Percentiles rank a stretch among this genome's conserved stretches.
phyloP scores from a whole-genome alignment of 2,329 filamentous ascomycete genomes.

The Arthrobotrys pseudoclavata region DNA sequence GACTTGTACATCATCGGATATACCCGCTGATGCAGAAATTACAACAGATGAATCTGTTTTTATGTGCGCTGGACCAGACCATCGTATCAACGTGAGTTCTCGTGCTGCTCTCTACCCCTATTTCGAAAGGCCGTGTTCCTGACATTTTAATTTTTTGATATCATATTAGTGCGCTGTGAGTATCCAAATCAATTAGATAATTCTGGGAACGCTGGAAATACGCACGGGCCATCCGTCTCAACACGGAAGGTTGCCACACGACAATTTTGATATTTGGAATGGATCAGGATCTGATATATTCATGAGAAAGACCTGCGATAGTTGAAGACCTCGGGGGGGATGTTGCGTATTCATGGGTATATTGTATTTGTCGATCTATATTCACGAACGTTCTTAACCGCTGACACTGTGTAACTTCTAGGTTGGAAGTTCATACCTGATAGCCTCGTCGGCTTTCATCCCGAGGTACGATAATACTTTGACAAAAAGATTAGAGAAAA shows the following conservation, averaged over 20 bases:
- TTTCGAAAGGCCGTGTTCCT: not conserved
- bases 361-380: not conserved
- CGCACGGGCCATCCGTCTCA: not conserved
- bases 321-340: slow-evolving; percentile 50
- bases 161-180: slow-evolving; percentile 41
- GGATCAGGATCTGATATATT: not conserved
- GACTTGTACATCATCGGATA: slow-evolving; percentile 4
- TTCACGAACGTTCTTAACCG: not conserved
- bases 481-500: not conserved
- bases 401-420: slow-evolving; percentile 2
- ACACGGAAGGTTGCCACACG: not conserved
- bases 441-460: slow-evolving; percentile 57
- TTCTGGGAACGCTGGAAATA: not conserved
- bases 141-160: slow-evolving; percentile 2
- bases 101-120: not conserved
- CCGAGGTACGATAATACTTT: slow-evolving; percentile 39
- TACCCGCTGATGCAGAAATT: slow-evolving; percentile 5
- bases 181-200: slow-evolving; percentile 13
- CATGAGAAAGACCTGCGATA: slow-evolving; percentile 38
- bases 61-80: slow-evolving; percentile 63
- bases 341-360: slow-evolving; percentile 58
- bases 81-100: slow-evolving; percentile 61
- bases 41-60: slow-evolving; percentile 62
- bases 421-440: slow-evolving; percentile 58
- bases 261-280: not conserved